phyloP scores from a whole-genome alignment of 2,329 filamentous ascomycete genomes.

The Aspergillus ochraceus region DNA sequence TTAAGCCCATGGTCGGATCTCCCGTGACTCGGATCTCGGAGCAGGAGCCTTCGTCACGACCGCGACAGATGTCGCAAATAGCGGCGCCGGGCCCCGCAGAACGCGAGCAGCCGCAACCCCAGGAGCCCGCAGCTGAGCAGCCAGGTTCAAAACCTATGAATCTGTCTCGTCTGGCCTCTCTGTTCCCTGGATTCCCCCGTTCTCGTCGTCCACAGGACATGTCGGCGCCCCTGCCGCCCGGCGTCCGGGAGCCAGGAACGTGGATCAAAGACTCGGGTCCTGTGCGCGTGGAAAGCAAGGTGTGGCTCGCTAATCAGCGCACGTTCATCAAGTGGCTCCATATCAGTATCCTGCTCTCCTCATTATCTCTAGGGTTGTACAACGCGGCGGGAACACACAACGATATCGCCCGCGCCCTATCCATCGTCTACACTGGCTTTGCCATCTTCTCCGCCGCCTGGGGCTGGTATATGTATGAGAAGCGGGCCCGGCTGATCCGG shows the following conservation, averaged over 20 bases:
- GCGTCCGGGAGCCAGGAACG: conserved; percentile 77
- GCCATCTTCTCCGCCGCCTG: conserved; percentile 81
- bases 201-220: conserved; percentile 61
- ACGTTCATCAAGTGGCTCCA: conserved; percentile 99
- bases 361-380: conserved; percentile 79
- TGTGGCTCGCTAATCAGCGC: conserved; percentile 97
- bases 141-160: conserved; percentile 43
- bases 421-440: conserved; percentile 78
- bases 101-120: conserved; percentile 38
- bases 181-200: conserved; percentile 81
- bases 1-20: conserved; percentile 34
- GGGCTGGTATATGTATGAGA: conserved; percentile 83
- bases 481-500: conserved; percentile 74
- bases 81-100: conserved; percentile 21
- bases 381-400: conserved; percentile 79
- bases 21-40: conserved; percentile 30
- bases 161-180: conserved; percentile 62
- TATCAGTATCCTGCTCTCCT: conserved; percentile 82
- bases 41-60: conserved; percentile 22
- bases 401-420: conserved; percentile 72
- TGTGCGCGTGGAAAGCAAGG: conserved; percentile 92
- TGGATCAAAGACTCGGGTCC: conserved; percentile 96
- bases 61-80: conserved; percentile 26
- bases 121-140: conserved; percentile 36
- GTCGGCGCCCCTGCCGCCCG: conserved; percentile 69